Evolutionary conservation across 495 filamentous ascomycete genomes (phyloP).

Genomic region (Penicillium cinerascens): DNA sequence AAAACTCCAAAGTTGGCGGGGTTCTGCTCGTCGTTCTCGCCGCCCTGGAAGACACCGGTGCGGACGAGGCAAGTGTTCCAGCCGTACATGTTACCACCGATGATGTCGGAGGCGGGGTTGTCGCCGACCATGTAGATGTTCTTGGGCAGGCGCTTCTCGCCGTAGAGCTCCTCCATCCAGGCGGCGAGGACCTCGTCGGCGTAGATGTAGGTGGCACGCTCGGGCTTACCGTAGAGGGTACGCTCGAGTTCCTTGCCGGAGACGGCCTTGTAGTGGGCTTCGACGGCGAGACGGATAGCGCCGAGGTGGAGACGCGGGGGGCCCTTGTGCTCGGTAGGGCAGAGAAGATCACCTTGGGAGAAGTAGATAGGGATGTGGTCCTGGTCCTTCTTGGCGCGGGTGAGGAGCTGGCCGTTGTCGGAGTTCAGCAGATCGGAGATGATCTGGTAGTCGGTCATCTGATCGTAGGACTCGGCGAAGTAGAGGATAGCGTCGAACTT

Average conservation of each 20-base stretch:
- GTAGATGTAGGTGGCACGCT: slow-evolving; percentile 75
- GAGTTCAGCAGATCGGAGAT: slow-evolving; percentile 76
- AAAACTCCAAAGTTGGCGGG: slow-evolving; percentile 59
- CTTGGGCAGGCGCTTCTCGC: slow-evolving; percentile 63
- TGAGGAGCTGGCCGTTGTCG: slow-evolving; percentile 64
- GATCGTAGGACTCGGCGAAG: slow-evolving; percentile 80
- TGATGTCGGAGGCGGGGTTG: slow-evolving; percentile 74
- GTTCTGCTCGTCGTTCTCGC: slow-evolving; percentile 51
- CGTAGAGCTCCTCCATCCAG: slow-evolving; percentile 75
- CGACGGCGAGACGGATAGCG: slow-evolving; percentile 70
- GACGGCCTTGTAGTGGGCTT: slow-evolving; percentile 74
- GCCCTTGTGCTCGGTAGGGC: slow-evolving; percentile 69
- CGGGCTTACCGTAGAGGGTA: slow-evolving; percentile 81
- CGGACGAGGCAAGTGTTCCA: slow-evolving; percentile 74
- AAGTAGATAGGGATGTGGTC: slow-evolving; percentile 74
- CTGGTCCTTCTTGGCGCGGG: slow-evolving; percentile 61
- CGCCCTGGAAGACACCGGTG: slow-evolving; percentile 58
- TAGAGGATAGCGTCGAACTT: slow-evolving; percentile 82
- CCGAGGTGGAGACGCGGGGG: slow-evolving; percentile 71
- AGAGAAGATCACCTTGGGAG: slow-evolving; percentile 70
- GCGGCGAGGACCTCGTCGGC: slow-evolving; percentile 71
- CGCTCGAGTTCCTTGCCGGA: slow-evolving; percentile 74
- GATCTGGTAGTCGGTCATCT: slow-evolving; percentile 78
- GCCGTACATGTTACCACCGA: slow-evolving; percentile 76
- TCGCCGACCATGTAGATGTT: slow-evolving; percentile 84